Conservation (phyloP, 2,329 filamentous ascomycete genomes). For the Lasiodiplodia gonubiensis region DNA sequence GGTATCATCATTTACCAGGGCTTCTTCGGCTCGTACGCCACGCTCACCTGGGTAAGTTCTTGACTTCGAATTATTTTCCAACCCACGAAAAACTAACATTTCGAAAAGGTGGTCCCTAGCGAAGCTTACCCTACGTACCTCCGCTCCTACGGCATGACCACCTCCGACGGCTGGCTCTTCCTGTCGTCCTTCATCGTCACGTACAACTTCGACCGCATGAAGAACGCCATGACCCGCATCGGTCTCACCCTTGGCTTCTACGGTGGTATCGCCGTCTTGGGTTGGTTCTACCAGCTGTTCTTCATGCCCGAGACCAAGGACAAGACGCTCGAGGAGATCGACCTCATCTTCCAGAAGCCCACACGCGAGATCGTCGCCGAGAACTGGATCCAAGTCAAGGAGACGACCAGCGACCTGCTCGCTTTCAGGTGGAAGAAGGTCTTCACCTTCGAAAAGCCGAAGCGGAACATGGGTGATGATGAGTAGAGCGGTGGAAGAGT, state of each 20-base stretch:
- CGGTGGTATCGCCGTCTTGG: slow-evolving; percentile 72
- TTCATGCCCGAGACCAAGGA: slow-evolving; percentile 81
- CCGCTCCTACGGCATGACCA: slow-evolving; percentile 75
- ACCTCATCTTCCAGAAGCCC: slow-evolving; percentile 68
- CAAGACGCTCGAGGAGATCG: slow-evolving; percentile 72
- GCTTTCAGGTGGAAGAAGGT: slow-evolving; percentile 55
- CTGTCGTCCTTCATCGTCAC: slow-evolving; percentile 74
- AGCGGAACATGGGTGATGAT: slow-evolving; percentile 16
- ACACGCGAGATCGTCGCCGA: slow-evolving; percentile 67
- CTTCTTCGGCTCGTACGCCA: slow-evolving; percentile 47
- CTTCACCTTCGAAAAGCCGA: slow-evolving; percentile 39
- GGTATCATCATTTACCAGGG: slow-evolving; percentile 60
- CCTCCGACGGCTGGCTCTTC: slow-evolving; percentile 71
- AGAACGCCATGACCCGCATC: slow-evolving; percentile 68
- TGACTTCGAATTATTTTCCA: not conserved
- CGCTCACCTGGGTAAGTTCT: slow-evolving; percentile 38
- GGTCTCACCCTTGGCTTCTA: slow-evolving; percentile 74
- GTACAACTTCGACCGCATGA: slow-evolving; percentile 76
- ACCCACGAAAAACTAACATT: not conserved
- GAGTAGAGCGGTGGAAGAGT: not conserved
- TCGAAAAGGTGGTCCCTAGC: slow-evolving; percentile 53
- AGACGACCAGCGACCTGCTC: slow-evolving; percentile 53
- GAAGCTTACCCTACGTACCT: slow-evolving; percentile 77
- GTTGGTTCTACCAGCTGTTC: slow-evolving; percentile 73
- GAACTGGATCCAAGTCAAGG: slow-evolving; percentile 58